Conservation (phyloP, 495 filamentous ascomycete species). For the Pyronema omphalodes region DNA sequence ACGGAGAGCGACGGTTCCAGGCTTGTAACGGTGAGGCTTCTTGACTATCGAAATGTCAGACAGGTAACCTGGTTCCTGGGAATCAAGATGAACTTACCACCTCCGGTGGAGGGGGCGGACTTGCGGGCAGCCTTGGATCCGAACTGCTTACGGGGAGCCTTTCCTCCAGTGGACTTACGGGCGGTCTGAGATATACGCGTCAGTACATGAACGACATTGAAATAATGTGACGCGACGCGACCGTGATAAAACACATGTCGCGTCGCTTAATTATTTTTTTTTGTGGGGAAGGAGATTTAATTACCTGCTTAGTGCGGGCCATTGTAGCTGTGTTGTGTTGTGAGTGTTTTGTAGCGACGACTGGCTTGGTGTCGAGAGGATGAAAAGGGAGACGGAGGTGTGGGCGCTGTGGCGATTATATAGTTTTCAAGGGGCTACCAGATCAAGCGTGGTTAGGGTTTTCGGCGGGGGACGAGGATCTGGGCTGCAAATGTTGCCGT, state of each 20-base stretch:
- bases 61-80: constrained; percentile 31
- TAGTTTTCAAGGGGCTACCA: constrained; percentile 11
- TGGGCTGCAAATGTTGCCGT: background rate
- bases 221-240: background rate
- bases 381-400: constrained; percentile 30
- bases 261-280: background rate
- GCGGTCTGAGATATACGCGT: constrained; percentile 42
- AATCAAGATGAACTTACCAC: constrained; percentile 26
- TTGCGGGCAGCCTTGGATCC: constrained; percentile 70
- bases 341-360: constrained; percentile 32
- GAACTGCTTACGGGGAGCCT: constrained; percentile 97
- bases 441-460: constrained; percentile 3
- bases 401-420: constrained; percentile 34
- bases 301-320: constrained; percentile 89
- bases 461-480: background rate
- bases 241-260: background rate
- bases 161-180: constrained; percentile 99
- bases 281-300: constrained; percentile 7
- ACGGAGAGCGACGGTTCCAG: constrained; percentile 99
- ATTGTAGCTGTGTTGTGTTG: constrained; percentile 41
- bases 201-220: constrained; percentile 4
- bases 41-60: constrained; percentile 63
- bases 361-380: constrained; percentile 28
- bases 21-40: constrained; percentile 99
- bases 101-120: constrained; percentile 54